Percentiles rank a stretch among this genome's conserved stretches.
These are phyloP conservation scores for Flammula alnicola DNA, from an alignment of 1,284 basidiomycete species.

Conservation along the genomic window DNA sequence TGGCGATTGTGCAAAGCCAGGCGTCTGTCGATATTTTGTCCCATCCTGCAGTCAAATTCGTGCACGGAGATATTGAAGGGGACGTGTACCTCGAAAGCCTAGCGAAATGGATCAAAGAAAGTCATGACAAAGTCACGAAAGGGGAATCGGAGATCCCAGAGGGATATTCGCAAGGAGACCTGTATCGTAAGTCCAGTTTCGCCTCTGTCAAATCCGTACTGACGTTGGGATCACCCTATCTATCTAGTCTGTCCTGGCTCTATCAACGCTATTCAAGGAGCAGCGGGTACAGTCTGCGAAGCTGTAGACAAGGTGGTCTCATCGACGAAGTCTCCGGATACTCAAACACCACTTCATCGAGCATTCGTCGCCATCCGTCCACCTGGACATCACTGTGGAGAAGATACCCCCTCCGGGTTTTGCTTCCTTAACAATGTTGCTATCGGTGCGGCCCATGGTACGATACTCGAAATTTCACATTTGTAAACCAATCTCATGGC, in stretches of 20 bases:
- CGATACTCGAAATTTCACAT: background rate
- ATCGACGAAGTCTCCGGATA: slow-evolving; percentile 21
- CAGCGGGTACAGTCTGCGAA: slow-evolving; percentile 81
- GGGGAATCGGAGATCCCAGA: slow-evolving; percentile 82
- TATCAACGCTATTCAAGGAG: slow-evolving; percentile 75
- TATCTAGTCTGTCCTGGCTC: slow-evolving; percentile 70
- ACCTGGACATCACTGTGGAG: slow-evolving; percentile 92
- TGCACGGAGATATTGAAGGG: slow-evolving; percentile 73
- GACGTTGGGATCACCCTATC: background rate
- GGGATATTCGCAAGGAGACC: slow-evolving; percentile 76
- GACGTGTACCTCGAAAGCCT: slow-evolving; percentile 73
- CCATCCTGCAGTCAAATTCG: slow-evolving; percentile 69
- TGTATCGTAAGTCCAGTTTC: slow-evolving; percentile 78
- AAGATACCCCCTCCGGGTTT: slow-evolving; percentile 87
- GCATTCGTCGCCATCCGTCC: slow-evolving; percentile 88
- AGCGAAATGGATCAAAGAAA: slow-evolving; percentile 64
- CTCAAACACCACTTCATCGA: slow-evolving; percentile 35
- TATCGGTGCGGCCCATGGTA: slow-evolving; percentile 89
- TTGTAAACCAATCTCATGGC: background rate
- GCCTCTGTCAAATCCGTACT: background rate
- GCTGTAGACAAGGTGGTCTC: slow-evolving; percentile 74
- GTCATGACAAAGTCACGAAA: slow-evolving; percentile 64
- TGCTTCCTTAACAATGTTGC: slow-evolving; percentile 96
- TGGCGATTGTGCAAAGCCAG: slow-evolving; percentile 56
- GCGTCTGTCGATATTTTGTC: slow-evolving; percentile 59